Conservation (phyloP, 225 moss, liverwort and hornwort species). For the Pseudoscleropodium purum region DNA sequence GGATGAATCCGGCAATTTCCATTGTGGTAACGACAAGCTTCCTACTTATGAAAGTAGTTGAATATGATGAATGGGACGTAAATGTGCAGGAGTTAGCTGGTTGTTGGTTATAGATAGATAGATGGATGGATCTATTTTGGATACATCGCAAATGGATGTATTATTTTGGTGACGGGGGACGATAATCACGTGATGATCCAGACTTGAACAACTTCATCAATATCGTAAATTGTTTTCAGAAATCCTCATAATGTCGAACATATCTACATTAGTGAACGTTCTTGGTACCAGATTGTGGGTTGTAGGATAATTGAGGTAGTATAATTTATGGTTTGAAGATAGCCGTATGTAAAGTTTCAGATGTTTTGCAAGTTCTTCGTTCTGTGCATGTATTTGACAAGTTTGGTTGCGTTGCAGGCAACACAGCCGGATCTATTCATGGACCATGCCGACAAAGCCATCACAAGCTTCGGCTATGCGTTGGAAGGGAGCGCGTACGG, state of each 20-base stretch:
- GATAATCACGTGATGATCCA: background rate
- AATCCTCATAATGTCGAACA: background rate
- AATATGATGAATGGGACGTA: background rate
- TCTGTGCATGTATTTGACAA: background rate
- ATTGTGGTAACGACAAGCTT: background rate
- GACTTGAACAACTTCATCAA: background rate
- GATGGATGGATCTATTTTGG: background rate
- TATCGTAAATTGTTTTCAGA: background rate
- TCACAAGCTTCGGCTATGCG: slow-evolving; percentile 32
- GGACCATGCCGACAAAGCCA: slow-evolving; percentile 40
- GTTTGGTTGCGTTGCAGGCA: slow-evolving; percentile 10
- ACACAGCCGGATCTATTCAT: slow-evolving; percentile 29
- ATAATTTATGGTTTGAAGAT: background rate
- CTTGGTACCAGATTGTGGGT: background rate
- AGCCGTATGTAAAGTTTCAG: background rate
- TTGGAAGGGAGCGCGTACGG: slow-evolving; percentile 34
- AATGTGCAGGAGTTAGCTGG: background rate
- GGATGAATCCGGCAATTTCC: background rate
- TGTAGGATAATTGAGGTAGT: background rate
- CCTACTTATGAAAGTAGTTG: background rate
- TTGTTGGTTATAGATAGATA: background rate
- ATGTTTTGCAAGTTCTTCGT: background rate
- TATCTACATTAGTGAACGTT: background rate
- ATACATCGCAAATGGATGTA: background rate
- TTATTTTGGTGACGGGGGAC: background rate